phyloP scores from a whole-genome alignment of 345 rosid genomes.

The Brassica juncea region DNA sequence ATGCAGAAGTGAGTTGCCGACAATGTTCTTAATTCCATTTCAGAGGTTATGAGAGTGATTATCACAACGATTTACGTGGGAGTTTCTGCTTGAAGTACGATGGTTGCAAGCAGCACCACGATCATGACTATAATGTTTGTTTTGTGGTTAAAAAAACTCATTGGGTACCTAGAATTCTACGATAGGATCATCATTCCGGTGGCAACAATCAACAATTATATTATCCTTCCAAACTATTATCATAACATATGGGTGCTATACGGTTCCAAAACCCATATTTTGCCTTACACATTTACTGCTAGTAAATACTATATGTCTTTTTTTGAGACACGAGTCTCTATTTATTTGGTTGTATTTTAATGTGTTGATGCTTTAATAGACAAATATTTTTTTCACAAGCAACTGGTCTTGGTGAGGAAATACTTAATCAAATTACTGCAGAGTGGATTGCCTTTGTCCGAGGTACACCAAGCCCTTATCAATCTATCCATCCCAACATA shows the following conservation, averaged over 20 bases:
- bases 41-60: too few relatives aligned
- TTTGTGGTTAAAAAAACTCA: too few relatives aligned
- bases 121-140: too few relatives aligned
- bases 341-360: neutral
- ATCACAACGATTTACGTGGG: too few relatives aligned
- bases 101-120: too few relatives aligned
- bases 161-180: too few relatives aligned
- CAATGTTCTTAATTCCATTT: too few relatives aligned
- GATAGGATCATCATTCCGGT: too few relatives aligned
- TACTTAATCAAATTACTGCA: constrained; percentile 81
- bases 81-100: too few relatives aligned
- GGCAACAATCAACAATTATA: too few relatives aligned
- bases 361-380: neutral
- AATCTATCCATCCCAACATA: constrained; percentile 8
- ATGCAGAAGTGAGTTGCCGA: too few relatives aligned
- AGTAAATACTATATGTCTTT: neutral
- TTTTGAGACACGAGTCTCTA: neutral
- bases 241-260: neutral
- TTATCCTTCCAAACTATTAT: too few relatives aligned
- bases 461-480: constrained; percentile 31
- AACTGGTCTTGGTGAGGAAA: neutral
- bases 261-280: neutral
- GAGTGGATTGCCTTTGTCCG: constrained; percentile 73
- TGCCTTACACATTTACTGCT: neutral
- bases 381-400: neutral